Evolutionary conservation across 2,329 filamentous ascomycete genomes (phyloP).

Genomic region (Pyrenochaeta sp.): DNA sequence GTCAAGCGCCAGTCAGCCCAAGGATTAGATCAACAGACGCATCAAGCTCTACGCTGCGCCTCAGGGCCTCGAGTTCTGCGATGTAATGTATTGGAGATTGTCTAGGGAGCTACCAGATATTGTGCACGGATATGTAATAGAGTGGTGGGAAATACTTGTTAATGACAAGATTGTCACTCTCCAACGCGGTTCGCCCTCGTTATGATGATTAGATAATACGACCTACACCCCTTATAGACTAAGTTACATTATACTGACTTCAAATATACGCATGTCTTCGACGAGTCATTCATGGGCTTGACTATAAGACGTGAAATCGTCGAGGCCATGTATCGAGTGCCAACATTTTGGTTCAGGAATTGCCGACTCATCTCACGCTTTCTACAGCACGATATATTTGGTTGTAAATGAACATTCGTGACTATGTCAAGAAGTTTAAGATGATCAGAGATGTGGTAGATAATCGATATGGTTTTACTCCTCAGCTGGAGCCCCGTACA

Average conservation of each 20-base stretch:
- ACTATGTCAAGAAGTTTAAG: background rate
- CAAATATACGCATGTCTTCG: background rate
- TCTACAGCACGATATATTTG: background rate
- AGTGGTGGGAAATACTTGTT: background rate
- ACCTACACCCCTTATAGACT: too few species aligned
- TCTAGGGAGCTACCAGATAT: background rate
- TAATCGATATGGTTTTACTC: too few species aligned
- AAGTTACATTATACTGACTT: too few species aligned
- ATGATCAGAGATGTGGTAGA: background rate
- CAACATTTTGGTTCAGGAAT: background rate
- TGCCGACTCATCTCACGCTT: background rate
- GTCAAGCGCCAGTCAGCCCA: background rate
- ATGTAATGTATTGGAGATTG: background rate
- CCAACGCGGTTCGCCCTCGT: background rate
- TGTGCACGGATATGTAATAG: background rate
- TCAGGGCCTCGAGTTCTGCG: background rate
- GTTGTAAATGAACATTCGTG: background rate
- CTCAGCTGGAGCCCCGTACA: too few species aligned
- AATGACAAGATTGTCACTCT: background rate
- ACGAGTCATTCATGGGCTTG: background rate
- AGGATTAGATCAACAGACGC: background rate
- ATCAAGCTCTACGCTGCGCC: background rate
- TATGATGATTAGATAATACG: too few species aligned
- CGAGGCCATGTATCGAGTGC: background rate
- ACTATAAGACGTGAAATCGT: background rate